Percentiles rank a stretch among this genome's conserved stretches.
Conservation (phyloP, 768 basidiomycete species). For the Russula abietina region DNA sequence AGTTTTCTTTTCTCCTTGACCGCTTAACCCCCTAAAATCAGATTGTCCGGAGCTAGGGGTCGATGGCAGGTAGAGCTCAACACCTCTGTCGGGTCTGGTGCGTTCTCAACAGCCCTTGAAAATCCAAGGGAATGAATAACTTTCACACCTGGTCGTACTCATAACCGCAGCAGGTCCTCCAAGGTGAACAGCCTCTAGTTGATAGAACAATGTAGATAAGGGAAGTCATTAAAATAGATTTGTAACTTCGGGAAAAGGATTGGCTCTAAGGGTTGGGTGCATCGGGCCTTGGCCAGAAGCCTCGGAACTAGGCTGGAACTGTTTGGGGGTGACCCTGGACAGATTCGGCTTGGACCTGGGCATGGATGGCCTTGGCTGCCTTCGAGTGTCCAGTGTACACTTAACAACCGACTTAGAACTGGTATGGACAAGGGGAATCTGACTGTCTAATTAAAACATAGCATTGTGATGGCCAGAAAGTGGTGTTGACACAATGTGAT, state of each 20-base stretch:
- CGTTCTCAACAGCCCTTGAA: no score
- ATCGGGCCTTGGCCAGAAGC: constrained; percentile 56
- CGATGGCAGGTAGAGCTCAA: no score
- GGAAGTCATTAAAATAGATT: constrained; percentile 78
- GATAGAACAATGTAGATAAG: constrained; percentile 77
- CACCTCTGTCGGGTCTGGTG: no score
- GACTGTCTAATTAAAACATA: constrained; percentile 69
- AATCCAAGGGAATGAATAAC: constrained; percentile 43
- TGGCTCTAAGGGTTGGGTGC: constrained; percentile 75
- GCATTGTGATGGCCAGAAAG: constrained; percentile 72
- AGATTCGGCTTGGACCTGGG: no score
- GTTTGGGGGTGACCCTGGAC: constrained; percentile 47
- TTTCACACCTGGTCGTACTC: constrained; percentile 69
- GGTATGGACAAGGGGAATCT: no score
- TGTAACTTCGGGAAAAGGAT: constrained; percentile 77
- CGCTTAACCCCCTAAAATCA: constrained; percentile 66
- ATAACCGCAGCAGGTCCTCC: constrained; percentile 78
- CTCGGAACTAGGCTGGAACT: constrained; percentile 63
- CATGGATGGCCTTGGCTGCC: no score
- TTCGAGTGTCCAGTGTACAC: no score
- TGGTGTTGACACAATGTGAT: constrained; percentile 77
- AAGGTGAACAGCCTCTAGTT: constrained; percentile 78
- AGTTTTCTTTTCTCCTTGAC: constrained; percentile 69
- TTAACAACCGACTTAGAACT: no score
- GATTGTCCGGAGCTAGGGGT: constrained; percentile 44